Evolutionary conservation across 148 eudicot species (phyloP).

Genomic region (Silene uniflora): DNA sequence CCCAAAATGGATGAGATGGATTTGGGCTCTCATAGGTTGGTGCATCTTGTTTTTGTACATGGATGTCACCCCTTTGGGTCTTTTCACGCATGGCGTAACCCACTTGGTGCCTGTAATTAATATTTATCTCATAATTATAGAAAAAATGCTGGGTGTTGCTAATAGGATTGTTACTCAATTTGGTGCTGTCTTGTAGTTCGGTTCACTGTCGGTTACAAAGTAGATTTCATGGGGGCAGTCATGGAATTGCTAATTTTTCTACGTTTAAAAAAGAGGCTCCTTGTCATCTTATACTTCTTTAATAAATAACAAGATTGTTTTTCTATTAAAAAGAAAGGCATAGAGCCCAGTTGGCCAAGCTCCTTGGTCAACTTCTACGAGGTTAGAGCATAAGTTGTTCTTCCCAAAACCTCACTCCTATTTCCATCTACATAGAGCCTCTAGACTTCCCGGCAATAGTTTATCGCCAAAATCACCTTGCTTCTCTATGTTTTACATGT

Average conservation of each 20-base stretch:
- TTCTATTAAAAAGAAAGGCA: background rate
- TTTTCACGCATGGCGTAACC: too few species aligned
- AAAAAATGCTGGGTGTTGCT: too few species aligned
- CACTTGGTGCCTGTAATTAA: too few species aligned
- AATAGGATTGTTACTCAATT: background rate
- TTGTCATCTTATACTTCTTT: background rate
- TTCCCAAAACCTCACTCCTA: background rate
- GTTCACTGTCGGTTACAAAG: background rate
- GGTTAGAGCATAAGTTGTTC: background rate
- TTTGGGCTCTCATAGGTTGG: background rate
- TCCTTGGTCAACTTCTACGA: background rate
- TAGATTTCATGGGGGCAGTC: background rate
- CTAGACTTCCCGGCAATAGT: background rate
- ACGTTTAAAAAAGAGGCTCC: background rate
- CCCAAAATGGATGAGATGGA: background rate
- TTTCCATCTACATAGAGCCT: background rate
- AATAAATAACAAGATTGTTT: background rate
- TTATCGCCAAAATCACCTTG: background rate
- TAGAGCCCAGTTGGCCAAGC: background rate
- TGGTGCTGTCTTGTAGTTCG: background rate
- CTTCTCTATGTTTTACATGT: too few species aligned
- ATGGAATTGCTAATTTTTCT: background rate
- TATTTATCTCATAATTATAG: too few species aligned
- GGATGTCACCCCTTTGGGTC: too few species aligned
- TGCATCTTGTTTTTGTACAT: too few species aligned